Conservation (phyloP, 768 basidiomycete genomes). For the Collybia mongolica region DNA sequence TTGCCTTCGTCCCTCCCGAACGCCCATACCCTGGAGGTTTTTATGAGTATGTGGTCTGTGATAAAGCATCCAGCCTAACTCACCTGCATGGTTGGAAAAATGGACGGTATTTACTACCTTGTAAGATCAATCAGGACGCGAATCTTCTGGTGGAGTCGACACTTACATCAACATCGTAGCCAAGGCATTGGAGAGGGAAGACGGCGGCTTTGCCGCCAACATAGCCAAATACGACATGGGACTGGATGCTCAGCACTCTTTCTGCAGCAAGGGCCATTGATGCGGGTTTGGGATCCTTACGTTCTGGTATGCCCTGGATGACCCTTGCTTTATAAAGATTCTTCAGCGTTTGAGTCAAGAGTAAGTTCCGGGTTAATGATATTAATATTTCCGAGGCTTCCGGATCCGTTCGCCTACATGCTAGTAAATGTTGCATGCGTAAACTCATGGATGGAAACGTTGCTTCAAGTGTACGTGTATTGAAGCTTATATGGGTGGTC, state of each 20-base stretch:
- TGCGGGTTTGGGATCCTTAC: not conserved
- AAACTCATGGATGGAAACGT: no score
- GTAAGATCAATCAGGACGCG: conserved; percentile 10
- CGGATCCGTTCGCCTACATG: no score
- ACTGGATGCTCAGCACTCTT: conserved; percentile 87
- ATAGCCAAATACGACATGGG: conserved; percentile 92
- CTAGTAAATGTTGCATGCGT: no score
- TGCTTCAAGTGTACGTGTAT: no score
- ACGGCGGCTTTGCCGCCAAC: conserved; percentile 85
- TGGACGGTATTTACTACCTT: conserved; percentile 91
- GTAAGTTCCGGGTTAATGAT: no score
- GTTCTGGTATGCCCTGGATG: no score
- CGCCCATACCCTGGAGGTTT: conserved; percentile 70
- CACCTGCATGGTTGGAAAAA: conserved; percentile 92
- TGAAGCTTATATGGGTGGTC: no score
- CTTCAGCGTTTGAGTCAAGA: no score
- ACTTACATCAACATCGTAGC: conserved; percentile 92
- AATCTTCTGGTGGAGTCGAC: conserved; percentile 1
- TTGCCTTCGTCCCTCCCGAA: conserved; percentile 77
- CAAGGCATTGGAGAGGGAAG: conserved; percentile 80
- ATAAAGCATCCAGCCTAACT: conserved; percentile 11
- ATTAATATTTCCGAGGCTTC: no score
- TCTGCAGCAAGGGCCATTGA: conserved; percentile 21
- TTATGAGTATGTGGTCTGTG: not conserved
- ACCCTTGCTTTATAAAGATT: no score